Base-by-base conservation (phyloP, 768 basidiomycete genomes). In the Auricularia sp. region DNA sequence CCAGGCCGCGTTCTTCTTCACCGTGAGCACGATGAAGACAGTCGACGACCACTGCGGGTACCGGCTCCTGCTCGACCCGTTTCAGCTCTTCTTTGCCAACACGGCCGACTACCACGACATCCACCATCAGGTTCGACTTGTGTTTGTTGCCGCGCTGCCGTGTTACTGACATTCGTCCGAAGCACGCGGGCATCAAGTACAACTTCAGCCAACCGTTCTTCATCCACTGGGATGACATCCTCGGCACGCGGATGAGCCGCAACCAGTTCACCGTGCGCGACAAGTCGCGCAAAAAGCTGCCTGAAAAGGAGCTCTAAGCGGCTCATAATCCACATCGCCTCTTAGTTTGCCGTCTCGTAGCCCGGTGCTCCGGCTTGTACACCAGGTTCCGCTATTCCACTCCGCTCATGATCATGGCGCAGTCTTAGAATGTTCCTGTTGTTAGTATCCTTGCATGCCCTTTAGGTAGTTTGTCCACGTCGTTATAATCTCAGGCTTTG, bases 91-190 rank as follows among this genome's bases (percentile, higher is more conserved):
- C 64, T 90, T 87, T 61, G 77, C 80, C 3, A 99, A 99, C 73
- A 97, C 93, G 73, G 90, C 94, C 1, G 92, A 96, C 75, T 99
- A 96, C 75, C 96, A 98, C 73, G 96, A 98, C 74, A 97, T 98
- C 66, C 96, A 98, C 71, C 96, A 98, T 74, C 93, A 95, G 81
- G 90, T 88, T 64, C 70, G 76, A 77, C 11, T 29, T 29, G 29
- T 3, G 29, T 29, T 29, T 29, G 29, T 29, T 29, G 29, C 29
- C 29, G 29, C 29, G 29, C 29, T 29, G 29, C 29, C 29, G 29
- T 29, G 29, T 29, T 29, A 29, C 29, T 29, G 29, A 29, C 29
- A 29, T 29, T 29, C 29, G 29, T 43, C 36, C 12, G 54, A 70
- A 75, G 68, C 69, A 69, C 39, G 83, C 90, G 66, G 96, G 96